Evolutionary conservation across 139 green algal species (phyloP), one percentile per base, ranked within the genome.

Genomic region (Chlamydomonas incerta): DNA sequence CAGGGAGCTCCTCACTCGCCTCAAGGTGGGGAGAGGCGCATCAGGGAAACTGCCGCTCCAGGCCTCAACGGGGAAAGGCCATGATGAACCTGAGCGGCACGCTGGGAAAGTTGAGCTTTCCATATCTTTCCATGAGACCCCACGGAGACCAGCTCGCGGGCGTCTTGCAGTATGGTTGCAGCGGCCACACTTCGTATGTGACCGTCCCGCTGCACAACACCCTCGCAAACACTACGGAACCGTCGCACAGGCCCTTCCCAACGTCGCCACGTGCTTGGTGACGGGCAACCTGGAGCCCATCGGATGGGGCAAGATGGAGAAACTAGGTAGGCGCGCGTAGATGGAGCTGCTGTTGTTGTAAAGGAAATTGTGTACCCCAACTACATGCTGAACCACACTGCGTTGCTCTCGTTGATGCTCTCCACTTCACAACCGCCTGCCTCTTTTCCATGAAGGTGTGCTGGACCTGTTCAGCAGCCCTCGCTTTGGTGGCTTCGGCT

Each of bases 241-340:
- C 21, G 15, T 17, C 28, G 6, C n/a, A 14, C 77, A 74, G 63
- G 18, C 77, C 24, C 18, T 52, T 10, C 79, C 79, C 0, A 31
- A 68, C 34, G 89, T 87, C 0, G 83, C 85, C 0, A 92, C 93
- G 3, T 95, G 95, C 87, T 87, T 99, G 75, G 95, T 98, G 63
- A 98, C 96, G 6, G 97, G 97, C 55, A 99, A 99, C 91, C 93
- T 99, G 55, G 92, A 98, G 82, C 93, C 94, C 2, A 98, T 99
- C 69, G 97, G 93, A 15, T 92, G 89, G 89, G 73, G 70, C 46
- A 92, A 92, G 82, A 92, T 92, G 89, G 24, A 87, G 70, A 29
- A 58, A 10, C 80, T 85, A 33, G 77, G 77, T 83, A 28, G 9
- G 74, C 31, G 57, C 3, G 33, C 21, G 50, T 57, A 57, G 50